phyloP scores from a whole-genome alignment of 139 green algal species.

The Chlamydomonas urium region DNA sequence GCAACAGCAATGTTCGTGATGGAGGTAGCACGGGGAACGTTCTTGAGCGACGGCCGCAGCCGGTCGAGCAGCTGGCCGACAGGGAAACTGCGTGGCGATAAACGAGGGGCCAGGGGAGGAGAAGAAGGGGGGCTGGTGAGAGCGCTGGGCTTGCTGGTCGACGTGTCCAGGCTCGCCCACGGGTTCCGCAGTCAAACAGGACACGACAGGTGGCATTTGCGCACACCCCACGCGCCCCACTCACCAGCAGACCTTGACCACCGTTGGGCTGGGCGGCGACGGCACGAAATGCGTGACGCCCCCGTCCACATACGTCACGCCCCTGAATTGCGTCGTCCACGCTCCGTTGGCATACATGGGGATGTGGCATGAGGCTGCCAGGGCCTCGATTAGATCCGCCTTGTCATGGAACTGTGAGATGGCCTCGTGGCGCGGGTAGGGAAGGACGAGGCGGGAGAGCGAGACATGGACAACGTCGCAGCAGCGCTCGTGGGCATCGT shows the following conservation, averaged over 20 bases:
- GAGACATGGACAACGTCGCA: background rate
- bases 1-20: constrained; percentile 5
- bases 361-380: constrained; percentile 11
- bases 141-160: too few relatives aligned
- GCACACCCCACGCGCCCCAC: too few relatives aligned
- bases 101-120: too few relatives aligned
- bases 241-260: constrained; percentile 19
- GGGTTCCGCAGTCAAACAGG: too few relatives aligned
- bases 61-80: background rate
- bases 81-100: background rate
- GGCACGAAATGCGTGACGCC: constrained; percentile 5
- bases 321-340: background rate
- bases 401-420: constrained; percentile 6
- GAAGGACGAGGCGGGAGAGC: background rate
- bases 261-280: background rate
- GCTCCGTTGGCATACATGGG: constrained; percentile 8
- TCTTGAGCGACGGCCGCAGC: too few relatives aligned
- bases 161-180: too few relatives aligned
- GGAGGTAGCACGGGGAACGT: background rate
- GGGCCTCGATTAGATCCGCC: constrained; percentile 6
- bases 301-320: constrained; percentile 4
- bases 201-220: too few relatives aligned
- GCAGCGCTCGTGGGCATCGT: constrained; percentile 5
- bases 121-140: too few relatives aligned
- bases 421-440: background rate